Base-by-base conservation (phyloP, 495 filamentous ascomycete species). In the Pyrenula aspistea region DNA sequence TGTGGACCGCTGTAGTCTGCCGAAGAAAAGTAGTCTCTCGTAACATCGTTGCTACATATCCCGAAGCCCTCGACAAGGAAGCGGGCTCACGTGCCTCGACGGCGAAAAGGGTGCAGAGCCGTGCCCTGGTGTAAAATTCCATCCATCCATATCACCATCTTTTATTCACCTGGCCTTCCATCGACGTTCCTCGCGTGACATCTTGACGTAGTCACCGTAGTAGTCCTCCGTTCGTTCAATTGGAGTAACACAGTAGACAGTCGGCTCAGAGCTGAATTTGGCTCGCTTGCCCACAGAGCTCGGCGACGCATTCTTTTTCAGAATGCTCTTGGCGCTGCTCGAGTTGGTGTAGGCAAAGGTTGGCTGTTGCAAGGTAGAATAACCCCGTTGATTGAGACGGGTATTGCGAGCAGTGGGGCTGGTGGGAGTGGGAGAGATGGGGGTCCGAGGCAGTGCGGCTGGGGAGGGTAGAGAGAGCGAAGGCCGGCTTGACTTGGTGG, bases 211-310 rank as follows among this genome's bases (percentile, higher is more conserved):
- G 23, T 63, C 70, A 55, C 77, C 77, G 51, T 80, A 77, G 60
- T 78, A 80, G 53, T 80, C 77, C 21, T 78, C 75, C 22, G 72
- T 69, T 20, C 74, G 73, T 62, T 75, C 73, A 61, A 80, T 76
- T 0, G 76, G 76, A 2, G 74, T 78, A 57, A 80, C 71, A 51
- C 74, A 78, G 62, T 78, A 65, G 22, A 80, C 70, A 22, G 71
- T 75, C 3, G 77, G 76, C 3, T 72, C 71, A 24, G 66, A 68
- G 22, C 73, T 60, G 63, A 80, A 79, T 47, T 76, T 67, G 24
- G 79, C 72, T 56, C 65, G 68, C 61, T 76, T 80, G 31, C 67
- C 61, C n/a, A 60, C 55, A 47, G 60, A 55, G 15, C 55, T 61
- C 8, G 51, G 51, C 24, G 60, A 25, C 31, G 58, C 57, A 8